Base-by-base conservation (phyloP, 2,329 filamentous ascomycete species). In the Polytolypa hystricis region DNA sequence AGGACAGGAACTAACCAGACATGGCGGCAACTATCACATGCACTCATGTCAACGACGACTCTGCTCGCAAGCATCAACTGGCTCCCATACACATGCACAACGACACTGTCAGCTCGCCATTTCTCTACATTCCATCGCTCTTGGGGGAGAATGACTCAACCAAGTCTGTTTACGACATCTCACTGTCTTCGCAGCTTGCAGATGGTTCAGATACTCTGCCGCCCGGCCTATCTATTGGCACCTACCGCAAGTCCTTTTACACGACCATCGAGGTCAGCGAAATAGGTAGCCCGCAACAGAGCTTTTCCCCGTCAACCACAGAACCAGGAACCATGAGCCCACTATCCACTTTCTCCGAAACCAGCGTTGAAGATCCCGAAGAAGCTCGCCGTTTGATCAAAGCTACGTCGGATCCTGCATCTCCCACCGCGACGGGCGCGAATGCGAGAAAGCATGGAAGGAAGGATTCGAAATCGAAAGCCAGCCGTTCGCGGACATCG, bases 401-500 rank as follows among this genome's bases (percentile, higher is more conserved):
- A 17, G 7, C 15, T 15, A 14, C 31, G 11, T 15, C 31, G 3
- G 15, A 36, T 10, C 21, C 27, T 10, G n/a, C 18, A 15, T 6
- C 10, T 8, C 9, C 10, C 15, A 21, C 16, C 6, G 28, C 25
- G 14, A 11, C 37, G 11, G 21, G 18, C 10, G 25, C 21, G 17
- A 18, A 15, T 15, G 23, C 25, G 20, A 21, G n/a, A 16, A 19
- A 20, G 6, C 19, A 29, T 16, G 16, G 31, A 10, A 25, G 9
- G 35, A 45, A 35, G 10, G 39, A 42, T 10, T 34, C 47, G 6
- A 47, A 47, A 20, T 39, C 44, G 12, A 47, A 48, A 40, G 44
- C 47, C 25, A 46, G 53, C 14, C 38, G 40, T 2, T 58, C 57
- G 2, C 49, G 54, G 15, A 47, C 56, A 27, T 53, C 56, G 2